These are phyloP conservation scores for Podila epigama DNA, from an alignment of 192 early-diverging fungal species.

Conservation along the genomic window DNA sequence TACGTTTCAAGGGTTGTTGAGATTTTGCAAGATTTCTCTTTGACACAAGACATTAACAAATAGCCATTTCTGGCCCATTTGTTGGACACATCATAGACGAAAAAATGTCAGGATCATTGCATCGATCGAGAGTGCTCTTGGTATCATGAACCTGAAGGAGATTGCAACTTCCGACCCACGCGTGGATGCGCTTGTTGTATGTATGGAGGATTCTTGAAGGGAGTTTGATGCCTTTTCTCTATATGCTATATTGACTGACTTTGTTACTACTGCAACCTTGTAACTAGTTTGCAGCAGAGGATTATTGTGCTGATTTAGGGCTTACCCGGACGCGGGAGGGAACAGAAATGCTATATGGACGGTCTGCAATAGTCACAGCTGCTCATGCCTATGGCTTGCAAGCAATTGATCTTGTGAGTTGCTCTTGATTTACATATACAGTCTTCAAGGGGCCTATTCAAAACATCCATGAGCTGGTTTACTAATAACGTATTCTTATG, in stretches of 20 bases:
- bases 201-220: not conserved
- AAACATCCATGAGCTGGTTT: not conserved
- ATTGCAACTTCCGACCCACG: slow-evolving; percentile 78
- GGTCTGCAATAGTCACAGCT: slow-evolving; percentile 79
- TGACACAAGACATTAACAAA: no score
- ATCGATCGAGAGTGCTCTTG: slow-evolving; percentile 87
- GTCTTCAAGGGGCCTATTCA: not conserved
- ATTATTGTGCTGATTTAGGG: slow-evolving; percentile 91
- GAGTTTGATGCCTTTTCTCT: no score
- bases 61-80: not conserved
- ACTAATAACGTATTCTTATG: not conserved
- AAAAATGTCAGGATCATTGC: slow-evolving; percentile 83
- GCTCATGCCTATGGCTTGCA: slow-evolving; percentile 88
- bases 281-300: slow-evolving; percentile 87
- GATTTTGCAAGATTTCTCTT: not conserved
- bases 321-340: slow-evolving; percentile 77
- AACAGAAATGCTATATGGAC: slow-evolving; percentile 79
- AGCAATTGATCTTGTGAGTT: slow-evolving; percentile 89
- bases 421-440: not conserved
- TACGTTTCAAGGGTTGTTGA: no score
- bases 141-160: slow-evolving; percentile 85
- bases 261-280: not conserved
- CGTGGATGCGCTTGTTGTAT: slow-evolving; percentile 81
- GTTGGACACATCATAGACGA: slow-evolving; percentile 48
- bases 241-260: not conserved